phyloP scores from a whole-genome alignment of 2,329 filamentous ascomycete species.

The Penicillium sp. region DNA sequence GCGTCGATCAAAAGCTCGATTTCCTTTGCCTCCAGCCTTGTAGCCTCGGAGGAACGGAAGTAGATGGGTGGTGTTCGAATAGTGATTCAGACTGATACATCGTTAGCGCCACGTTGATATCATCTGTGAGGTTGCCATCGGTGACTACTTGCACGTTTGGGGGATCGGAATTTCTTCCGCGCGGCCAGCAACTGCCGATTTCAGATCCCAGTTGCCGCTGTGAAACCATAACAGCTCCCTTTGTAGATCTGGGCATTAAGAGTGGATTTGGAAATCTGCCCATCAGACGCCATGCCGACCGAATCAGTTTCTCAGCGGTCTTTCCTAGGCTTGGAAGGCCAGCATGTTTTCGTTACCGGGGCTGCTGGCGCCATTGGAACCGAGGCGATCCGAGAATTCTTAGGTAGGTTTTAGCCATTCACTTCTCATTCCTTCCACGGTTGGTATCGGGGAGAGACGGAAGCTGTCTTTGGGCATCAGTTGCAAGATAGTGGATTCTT shows the following conservation, averaged over 20 bases:
- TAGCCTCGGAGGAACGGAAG: not conserved
- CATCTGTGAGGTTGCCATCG: not conserved
- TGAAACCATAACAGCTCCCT: not conserved
- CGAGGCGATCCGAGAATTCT: slow-evolving; percentile 53
- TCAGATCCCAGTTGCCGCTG: not conserved
- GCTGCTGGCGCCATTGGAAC: slow-evolving; percentile 55
- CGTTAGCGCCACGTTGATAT: not conserved
- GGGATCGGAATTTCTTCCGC: not conserved
- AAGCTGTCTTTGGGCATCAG: not conserved
- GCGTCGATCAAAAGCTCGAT: not conserved
- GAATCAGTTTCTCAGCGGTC: slow-evolving; percentile 17
- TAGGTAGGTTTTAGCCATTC: slow-evolving; percentile 41
- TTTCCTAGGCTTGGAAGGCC: slow-evolving; percentile 50
- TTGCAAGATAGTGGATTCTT: not conserved
- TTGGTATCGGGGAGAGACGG: not conserved
- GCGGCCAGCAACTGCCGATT: not conserved
- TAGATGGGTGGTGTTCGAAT: not conserved
- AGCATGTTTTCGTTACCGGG: slow-evolving; percentile 57
- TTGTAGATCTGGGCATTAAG: not conserved
- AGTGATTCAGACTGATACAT: not conserved
- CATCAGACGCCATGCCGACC: not conserved
- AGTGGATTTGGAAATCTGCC: not conserved
- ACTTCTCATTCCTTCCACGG: not conserved
- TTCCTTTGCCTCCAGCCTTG: not conserved
- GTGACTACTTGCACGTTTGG: not conserved